A percentile compares a stretch with the other conserved stretches of the same genome.
Conservation (phyloP, 768 basidiomycete species). For the Tremella yokohamensis region DNA sequence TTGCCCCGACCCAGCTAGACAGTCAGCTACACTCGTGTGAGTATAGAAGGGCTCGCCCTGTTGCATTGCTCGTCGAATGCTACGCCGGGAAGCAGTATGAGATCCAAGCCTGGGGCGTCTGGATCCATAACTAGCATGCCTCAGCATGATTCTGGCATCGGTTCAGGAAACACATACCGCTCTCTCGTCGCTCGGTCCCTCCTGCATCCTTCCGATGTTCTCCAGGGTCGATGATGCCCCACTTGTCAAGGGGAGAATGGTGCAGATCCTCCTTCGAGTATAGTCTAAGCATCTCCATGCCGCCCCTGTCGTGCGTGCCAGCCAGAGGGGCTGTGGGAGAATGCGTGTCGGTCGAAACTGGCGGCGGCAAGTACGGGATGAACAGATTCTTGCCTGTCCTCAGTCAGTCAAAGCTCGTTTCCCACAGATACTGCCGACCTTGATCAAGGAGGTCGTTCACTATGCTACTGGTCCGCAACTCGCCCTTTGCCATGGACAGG, state of each 20-base stretch:
- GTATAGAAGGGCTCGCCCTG: slow-evolving; percentile 22
- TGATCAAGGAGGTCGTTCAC: slow-evolving; percentile 27
- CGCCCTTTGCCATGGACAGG: slow-evolving; percentile 37
- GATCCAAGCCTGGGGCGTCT: slow-evolving; percentile 23
- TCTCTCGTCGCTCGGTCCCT: slow-evolving; percentile 16
- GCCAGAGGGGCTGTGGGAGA: neutral
- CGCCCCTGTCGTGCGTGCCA: neutral
- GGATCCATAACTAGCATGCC: slow-evolving; percentile 13
- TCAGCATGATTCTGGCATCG: neutral
- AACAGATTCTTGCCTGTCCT: slow-evolving; percentile 27
- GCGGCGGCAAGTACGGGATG: slow-evolving; percentile 34
- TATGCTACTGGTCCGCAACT: slow-evolving; percentile 35
- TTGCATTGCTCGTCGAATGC: slow-evolving; percentile 42
- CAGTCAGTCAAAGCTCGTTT: neutral
- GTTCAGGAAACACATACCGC: slow-evolving; percentile 26
- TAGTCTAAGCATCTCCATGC: slow-evolving; percentile 41
- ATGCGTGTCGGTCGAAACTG: neutral
- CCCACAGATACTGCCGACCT: slow-evolving; percentile 16
- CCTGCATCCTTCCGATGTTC: slow-evolving; percentile 15
- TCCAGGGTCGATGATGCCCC: slow-evolving; percentile 44
- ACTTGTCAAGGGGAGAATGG: slow-evolving; percentile 38
- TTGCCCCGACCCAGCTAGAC: slow-evolving; percentile 42
- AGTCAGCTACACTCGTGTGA: neutral
- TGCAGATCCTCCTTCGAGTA: slow-evolving; percentile 33
- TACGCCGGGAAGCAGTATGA: slow-evolving; percentile 43